These are phyloP conservation scores for Cordia subcordata DNA, from an alignment of 257 asterid species.

Conservation along the genomic window DNA sequence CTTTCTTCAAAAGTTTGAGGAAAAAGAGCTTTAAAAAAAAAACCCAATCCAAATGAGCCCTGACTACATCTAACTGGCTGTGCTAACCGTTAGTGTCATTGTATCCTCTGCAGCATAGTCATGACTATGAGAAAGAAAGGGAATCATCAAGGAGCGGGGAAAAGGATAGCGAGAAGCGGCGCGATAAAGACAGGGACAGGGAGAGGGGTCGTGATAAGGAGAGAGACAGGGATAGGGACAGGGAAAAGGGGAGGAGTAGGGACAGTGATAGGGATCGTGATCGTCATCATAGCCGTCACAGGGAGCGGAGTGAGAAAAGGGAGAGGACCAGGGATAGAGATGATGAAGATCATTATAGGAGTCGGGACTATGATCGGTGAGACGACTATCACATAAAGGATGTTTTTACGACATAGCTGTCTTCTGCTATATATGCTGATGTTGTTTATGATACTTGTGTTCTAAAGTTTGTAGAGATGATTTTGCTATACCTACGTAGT, in stretches of 20 bases:
- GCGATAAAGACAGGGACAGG: neutral
- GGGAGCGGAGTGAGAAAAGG: constrained; percentile 69
- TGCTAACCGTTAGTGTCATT: too few species aligned
- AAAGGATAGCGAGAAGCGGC: constrained; percentile 5
- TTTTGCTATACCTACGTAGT: too few species aligned
- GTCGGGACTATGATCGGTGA: constrained; percentile 77
- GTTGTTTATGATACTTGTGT: too few species aligned
- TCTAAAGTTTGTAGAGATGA: too few species aligned
- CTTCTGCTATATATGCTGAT: too few species aligned
- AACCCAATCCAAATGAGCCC: too few species aligned
- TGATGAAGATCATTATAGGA: constrained; percentile 50
- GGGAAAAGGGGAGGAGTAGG: constrained; percentile 24
- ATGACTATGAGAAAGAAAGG: neutral
- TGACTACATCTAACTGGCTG: too few species aligned
- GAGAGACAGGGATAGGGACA: neutral
- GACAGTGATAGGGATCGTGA: constrained; percentile 47
- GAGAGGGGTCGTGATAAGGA: neutral
- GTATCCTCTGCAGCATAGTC: neutral
- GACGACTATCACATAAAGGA: constrained; percentile 3
- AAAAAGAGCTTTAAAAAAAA: too few species aligned
- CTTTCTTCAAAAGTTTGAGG: too few species aligned
- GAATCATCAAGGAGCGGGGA: constrained; percentile 9
- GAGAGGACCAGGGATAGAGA: constrained; percentile 68
- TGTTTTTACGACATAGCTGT: too few species aligned
- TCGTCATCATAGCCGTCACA: constrained; percentile 59